A percentile compares a stretch with the other conserved stretches of the same genome.
Conservation (phyloP, 805 yeast species). For the Limtongia smithiae region DNA sequence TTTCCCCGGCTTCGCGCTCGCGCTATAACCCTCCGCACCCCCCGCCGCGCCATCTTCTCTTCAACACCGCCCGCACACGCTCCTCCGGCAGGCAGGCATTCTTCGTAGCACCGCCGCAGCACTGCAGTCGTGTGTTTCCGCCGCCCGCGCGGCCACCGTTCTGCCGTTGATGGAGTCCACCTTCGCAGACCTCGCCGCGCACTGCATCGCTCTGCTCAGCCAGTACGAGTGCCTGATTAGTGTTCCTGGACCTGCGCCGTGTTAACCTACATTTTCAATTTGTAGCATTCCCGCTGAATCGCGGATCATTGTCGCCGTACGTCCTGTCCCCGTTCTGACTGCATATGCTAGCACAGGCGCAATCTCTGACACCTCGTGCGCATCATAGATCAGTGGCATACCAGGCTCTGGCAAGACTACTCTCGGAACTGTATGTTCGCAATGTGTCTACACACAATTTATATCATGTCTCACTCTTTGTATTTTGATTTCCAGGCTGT, state of each 20-base stretch:
- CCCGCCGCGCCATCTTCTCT: too few relatives aligned
- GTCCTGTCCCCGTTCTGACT: too few relatives aligned
- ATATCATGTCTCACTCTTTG: background rate
- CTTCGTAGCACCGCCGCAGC: too few relatives aligned
- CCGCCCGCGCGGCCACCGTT: background rate
- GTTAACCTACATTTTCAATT: background rate
- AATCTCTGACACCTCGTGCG: background rate
- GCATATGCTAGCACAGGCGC: background rate
- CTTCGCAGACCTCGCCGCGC: slow-evolving; percentile 14
- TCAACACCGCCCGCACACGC: too few relatives aligned
- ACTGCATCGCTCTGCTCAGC: slow-evolving; percentile 16
- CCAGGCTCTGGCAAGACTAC: slow-evolving; percentile 27
- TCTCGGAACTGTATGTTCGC: slow-evolving; percentile 16
- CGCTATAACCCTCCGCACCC: too few relatives aligned
- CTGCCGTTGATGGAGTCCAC: slow-evolving; percentile 14
- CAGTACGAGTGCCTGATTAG: background rate
- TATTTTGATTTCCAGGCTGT: slow-evolving; percentile 11
- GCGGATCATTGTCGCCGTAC: slow-evolving; percentile 22
- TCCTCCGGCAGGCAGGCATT: too few relatives aligned
- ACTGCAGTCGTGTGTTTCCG: too few relatives aligned
- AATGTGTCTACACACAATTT: background rate
- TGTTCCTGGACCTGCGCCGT: background rate
- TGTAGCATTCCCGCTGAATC: slow-evolving; percentile 14
- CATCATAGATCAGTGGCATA: slow-evolving; percentile 17
- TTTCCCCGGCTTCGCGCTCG: too few relatives aligned